Conservation (phyloP, 169 alveolate genomes). For the Prorocentrum cordatum region DNA sequence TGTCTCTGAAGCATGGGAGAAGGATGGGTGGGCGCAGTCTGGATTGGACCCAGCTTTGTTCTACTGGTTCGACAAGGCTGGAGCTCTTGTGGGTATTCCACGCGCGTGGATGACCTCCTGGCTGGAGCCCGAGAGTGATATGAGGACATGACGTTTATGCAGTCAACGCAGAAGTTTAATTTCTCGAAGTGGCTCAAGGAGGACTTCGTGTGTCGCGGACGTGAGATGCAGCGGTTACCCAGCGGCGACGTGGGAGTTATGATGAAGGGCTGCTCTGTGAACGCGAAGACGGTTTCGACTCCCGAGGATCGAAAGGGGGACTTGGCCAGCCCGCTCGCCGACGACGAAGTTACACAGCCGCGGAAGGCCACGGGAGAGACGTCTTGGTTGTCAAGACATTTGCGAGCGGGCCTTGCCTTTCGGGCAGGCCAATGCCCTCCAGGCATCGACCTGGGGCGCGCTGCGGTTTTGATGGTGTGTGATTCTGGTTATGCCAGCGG, state of each 20-base stretch:
- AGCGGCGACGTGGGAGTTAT: neutral
- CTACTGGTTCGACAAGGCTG: neutral
- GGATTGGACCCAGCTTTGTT: neutral
- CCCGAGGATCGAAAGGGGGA: neutral
- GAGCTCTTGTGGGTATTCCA: neutral
- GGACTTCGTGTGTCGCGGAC: neutral
- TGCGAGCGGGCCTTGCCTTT: no score
- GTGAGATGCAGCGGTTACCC: neutral
- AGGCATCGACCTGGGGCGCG: no score
- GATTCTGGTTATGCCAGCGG: constrained; percentile 19
- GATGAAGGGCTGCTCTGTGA: neutral
- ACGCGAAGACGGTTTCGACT: neutral
- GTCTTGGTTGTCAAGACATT: no score
- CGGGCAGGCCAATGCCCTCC: no score
- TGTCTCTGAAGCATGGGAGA: neutral
- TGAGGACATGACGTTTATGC: neutral
- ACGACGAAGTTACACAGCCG: no score
- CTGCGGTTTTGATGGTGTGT: no score
- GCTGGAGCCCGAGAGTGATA: neutral
- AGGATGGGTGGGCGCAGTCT: neutral
- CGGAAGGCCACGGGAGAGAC: no score
- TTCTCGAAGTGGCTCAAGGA: neutral
- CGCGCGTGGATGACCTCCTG: constrained; percentile 3
- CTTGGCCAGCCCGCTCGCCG: neutral
- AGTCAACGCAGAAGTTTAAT: neutral